Percentiles rank a stretch among this genome's conserved stretches.
phyloP scores from a whole-genome alignment of 163 green algal genomes.

The Coccomyxa subellipsoidea region DNA sequence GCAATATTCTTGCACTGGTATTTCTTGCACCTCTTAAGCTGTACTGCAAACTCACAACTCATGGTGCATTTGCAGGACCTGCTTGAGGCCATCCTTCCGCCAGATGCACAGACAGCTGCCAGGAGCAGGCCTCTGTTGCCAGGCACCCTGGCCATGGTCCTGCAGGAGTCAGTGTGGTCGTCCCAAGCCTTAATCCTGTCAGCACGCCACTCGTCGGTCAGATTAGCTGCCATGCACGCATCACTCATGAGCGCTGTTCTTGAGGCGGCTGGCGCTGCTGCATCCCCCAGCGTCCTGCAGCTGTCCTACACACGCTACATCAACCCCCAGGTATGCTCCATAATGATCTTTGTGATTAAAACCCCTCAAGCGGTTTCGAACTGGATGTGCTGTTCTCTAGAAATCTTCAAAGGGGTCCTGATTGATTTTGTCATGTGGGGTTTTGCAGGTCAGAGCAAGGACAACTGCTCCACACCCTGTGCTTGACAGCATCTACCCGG shows the following conservation, averaged over 20 bases:
- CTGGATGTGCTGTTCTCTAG: too few species aligned
- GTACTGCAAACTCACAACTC: too few species aligned
- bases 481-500: slow-evolving; percentile 58
- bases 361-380: too few species aligned
- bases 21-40: too few species aligned
- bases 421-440: not conserved
- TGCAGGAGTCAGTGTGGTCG: not conserved
- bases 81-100: not conserved
- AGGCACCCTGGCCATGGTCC: not conserved
- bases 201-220: not conserved
- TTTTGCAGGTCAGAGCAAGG: slow-evolving; percentile 25
- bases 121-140: not conserved
- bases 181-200: not conserved
- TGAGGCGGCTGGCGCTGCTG: slow-evolving; percentile 16
- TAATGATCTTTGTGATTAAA: too few species aligned
- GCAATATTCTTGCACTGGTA: too few species aligned
- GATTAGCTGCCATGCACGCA: slow-evolving; percentile 9
- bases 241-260: not conserved
- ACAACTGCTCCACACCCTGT: slow-evolving; percentile 46
- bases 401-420: not conserved
- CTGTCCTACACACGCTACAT: slow-evolving; percentile 45
- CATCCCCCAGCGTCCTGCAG: slow-evolving; percentile 38
- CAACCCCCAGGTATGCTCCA: slow-evolving; percentile 42
- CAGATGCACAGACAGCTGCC: not conserved
- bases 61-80: not conserved